Base-by-base conservation (phyloP, 2,329 filamentous ascomycete species). In the Pleoardoris graminearum region DNA sequence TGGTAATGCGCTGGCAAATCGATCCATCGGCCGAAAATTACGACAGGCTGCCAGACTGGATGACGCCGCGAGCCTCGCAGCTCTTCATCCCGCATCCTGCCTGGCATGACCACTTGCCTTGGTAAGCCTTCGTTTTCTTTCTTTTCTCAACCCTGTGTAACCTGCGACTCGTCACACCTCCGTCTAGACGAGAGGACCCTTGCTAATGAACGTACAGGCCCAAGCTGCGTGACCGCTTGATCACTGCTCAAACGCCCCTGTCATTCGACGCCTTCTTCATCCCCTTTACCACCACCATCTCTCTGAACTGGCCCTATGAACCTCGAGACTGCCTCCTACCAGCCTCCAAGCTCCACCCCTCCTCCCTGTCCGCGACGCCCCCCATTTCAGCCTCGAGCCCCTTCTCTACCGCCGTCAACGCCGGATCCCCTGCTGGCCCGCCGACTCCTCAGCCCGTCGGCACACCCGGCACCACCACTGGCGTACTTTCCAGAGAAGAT, bases 51-150 rank as follows among this genome's bases (percentile, higher is more conserved):
- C 91, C 91, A 0, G 79, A 85, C 4, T 96, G 88, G 85, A 76
- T 86, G 33, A 81, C 81, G 0, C 91, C 91, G 1, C 77, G 82
- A 1, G 79, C 82, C 0, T 81, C 80, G 6, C 91, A 96, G 68
- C 74, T 90, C 14, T 80, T 83, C 49, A 81, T 76, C 0, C 75
- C 84, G 0, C 91, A 96, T 70, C 87, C 91, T 1, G 83, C 84
- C 1, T 96, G 91, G 91, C 80, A 91, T 27, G 91, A 96, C 68
- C 84, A 93, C 67, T 59, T 96, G 3, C 89, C 90, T 0, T 96
- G 89, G 77, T 77, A 65, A 54, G 69, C 63, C 14, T 8, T n/a
- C 1, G 10, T 25, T 10, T 7, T 16, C 14, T 7, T n/a, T 10
- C 14, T 12, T 29, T 3, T 32, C 16, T 16, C 22, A 8, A n/a